Base-by-base conservation (phyloP, 1,284 basidiomycete species). In the Moesziomyces globuligerus region DNA sequence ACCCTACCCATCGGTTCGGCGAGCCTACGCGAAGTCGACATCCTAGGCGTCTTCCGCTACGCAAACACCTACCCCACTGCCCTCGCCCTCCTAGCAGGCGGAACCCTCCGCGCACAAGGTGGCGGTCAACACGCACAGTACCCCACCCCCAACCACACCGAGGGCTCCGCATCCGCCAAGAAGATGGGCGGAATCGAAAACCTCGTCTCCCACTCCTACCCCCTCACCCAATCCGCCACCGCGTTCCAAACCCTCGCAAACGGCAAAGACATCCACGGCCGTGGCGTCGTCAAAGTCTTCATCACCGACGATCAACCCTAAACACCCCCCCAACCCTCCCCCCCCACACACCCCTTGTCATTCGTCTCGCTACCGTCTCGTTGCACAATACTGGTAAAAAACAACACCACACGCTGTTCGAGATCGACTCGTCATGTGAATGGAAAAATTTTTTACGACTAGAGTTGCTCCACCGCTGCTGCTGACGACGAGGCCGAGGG, bases 1-100 rank as follows among this genome's bases (percentile, higher is more conserved):
- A 76, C 72, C 25, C 47, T 78, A 0, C 94, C 94, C n/a, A 86
- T 93, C 54, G 90, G 90, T 26, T 87, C 88, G 20, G 91, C 93
- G 15, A 89, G 92, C 13, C 84, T 90, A 45, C 89, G 94, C 49
- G 94, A 98, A 84, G 92, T 98, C 62, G 94, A 97, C 83, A 88
- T 98, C 73, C 87, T 90, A 74, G 94, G 94, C 64, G 92, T 91
- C 43, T 97, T 97, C 89, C 82, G 86, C 28, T 87, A 86, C 80
- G 80, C 81, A 58, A 90, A 93, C 85, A 94, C 91, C 20, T 97
- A 96, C 83, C 89, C 91, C 9, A 88, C 88, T 38, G 94, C 94
- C 15, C 68, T 83, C 44, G 66, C 54, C 17, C 36, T 76, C 18
- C 67, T 78, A 3, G 50, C 66, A 6, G 53, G 65, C 28, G 74